A percentile compares a stretch with the other conserved stretches of the same genome.
These are phyloP conservation scores for Chlorella sorokiniana DNA, from an alignment of 139 green algal species.

Conservation along the genomic window DNA sequence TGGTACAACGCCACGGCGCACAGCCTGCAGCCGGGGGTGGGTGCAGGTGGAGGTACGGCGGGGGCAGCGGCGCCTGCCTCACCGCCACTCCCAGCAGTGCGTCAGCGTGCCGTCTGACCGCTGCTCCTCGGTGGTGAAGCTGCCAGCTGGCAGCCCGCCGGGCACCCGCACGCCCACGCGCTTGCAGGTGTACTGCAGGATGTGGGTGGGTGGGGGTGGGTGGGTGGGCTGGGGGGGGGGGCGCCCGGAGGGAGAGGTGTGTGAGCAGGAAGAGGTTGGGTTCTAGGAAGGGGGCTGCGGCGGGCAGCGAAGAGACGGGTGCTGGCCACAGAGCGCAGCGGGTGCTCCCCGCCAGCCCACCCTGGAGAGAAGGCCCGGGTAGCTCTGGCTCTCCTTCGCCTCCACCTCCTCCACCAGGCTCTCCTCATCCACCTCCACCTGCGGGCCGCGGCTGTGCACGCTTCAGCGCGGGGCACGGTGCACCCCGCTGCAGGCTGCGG, in stretches of 20 bases:
- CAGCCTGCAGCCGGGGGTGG: too few species aligned
- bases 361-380: slow-evolving; percentile 27
- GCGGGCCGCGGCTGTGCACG: neutral
- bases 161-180: slow-evolving; percentile 1
- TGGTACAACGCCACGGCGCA: too few species aligned
- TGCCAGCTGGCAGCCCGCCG: neutral
- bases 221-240: too few species aligned
- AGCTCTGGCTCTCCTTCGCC: slow-evolving; percentile 27
- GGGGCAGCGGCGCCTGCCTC: too few species aligned
- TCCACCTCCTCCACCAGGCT: slow-evolving; percentile 17
- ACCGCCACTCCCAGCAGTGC: slow-evolving; percentile 35
- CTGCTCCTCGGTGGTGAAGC: slow-evolving; percentile 20
- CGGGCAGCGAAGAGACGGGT: neutral
- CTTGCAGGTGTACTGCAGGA: slow-evolving; percentile 27
- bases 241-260: too few species aligned
- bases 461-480: too few species aligned
- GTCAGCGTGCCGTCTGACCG: slow-evolving; percentile 20
- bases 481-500: neutral
- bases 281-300: too few species aligned
- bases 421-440: slow-evolving; percentile 24
- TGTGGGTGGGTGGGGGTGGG: too few species aligned
- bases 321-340: neutral
- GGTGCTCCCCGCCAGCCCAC: neutral
- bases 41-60: too few species aligned
- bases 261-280: too few species aligned